A percentile compares a stretch with the other conserved stretches of the same genome.
These are phyloP conservation scores for Moesziomyces antarcticus DNA, from an alignment of 1,284 basidiomycete species.

Conservation along the genomic window DNA sequence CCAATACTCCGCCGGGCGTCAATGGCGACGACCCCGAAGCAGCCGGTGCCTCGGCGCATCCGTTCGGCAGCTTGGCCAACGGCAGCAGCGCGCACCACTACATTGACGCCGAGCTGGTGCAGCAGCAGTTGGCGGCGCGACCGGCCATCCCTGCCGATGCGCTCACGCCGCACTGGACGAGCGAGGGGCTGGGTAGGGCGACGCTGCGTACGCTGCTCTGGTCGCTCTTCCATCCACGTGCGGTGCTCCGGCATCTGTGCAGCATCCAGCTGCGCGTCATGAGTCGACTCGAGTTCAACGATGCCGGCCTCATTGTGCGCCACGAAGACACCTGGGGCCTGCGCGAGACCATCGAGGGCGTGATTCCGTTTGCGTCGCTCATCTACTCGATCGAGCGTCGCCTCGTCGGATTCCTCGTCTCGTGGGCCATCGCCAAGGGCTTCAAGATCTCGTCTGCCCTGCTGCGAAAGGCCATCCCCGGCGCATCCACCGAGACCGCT, in stretches of 20 bases:
- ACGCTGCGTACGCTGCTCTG: slow-evolving; percentile 57
- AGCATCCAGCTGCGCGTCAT: slow-evolving; percentile 65
- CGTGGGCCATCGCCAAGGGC: slow-evolving; percentile 60
- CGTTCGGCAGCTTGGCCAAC: slow-evolving; percentile 21
- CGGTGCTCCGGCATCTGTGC: slow-evolving; percentile 55
- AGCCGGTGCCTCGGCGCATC: slow-evolving; percentile 1
- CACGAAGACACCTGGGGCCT: slow-evolving; percentile 67
- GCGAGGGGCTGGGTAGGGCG: slow-evolving; percentile 57
- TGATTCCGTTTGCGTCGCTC: slow-evolving; percentile 61
- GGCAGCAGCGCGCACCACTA: slow-evolving; percentile 31
- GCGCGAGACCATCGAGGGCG: slow-evolving; percentile 65
- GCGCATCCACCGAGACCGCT: slow-evolving; percentile 13
- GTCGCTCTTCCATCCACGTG: slow-evolving; percentile 58
- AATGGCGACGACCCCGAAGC: slow-evolving; percentile 54
- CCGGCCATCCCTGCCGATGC: slow-evolving; percentile 61
- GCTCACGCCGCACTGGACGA: slow-evolving; percentile 61
- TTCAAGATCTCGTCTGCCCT: slow-evolving; percentile 53
- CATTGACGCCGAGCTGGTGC: slow-evolving; percentile 38
- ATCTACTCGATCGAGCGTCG: slow-evolving; percentile 61
- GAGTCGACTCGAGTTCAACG: slow-evolving; percentile 68
- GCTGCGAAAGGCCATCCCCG: slow-evolving; percentile 39
- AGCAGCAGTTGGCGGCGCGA: slow-evolving; percentile 36
- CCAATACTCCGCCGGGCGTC: slow-evolving; percentile 54
- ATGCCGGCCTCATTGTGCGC: slow-evolving; percentile 64
- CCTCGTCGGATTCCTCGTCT: slow-evolving; percentile 58